These are phyloP conservation scores for Strigomonas culicis DNA, from an alignment of 208 protist genomes.

Conservation along the genomic window DNA sequence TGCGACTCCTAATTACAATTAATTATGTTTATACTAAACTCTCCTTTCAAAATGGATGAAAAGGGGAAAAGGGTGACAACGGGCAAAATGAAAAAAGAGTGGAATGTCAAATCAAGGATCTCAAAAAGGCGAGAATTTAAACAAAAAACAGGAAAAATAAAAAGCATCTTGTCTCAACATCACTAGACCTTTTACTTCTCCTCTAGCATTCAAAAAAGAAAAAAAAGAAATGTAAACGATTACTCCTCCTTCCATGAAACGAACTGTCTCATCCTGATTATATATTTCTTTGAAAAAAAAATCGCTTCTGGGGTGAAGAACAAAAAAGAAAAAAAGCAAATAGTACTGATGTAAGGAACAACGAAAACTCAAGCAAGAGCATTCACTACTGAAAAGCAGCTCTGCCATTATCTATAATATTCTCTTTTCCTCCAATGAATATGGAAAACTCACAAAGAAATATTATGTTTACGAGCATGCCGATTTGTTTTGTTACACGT, in stretches of 20 bases:
- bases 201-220: not conserved
- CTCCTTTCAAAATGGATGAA: not conserved
- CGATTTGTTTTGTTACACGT: no score
- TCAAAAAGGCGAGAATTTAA: conserved; percentile 12
- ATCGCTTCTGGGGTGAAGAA: no score
- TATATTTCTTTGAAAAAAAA: no score
- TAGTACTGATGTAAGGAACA: no score
- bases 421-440: no score
- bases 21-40: not conserved
- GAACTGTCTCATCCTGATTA: not conserved
- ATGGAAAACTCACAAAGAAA: conserved; percentile 7
- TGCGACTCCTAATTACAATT: not conserved
- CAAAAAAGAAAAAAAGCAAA: no score
- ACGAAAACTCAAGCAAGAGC: no score
- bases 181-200: not conserved
- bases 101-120: conserved; percentile 1
- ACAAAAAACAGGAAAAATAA: conserved; percentile 9
- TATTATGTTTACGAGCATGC: conserved; percentile 8
- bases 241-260: not conserved
- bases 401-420: no score
- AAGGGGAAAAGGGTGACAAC: not conserved
- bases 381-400: no score
- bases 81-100: not conserved
- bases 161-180: not conserved
- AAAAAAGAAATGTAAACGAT: conserved; percentile 10